Evolutionary conservation across 2,329 filamentous ascomycete genomes (phyloP).

Genomic region (Domatiomyces catenatus): DNA sequence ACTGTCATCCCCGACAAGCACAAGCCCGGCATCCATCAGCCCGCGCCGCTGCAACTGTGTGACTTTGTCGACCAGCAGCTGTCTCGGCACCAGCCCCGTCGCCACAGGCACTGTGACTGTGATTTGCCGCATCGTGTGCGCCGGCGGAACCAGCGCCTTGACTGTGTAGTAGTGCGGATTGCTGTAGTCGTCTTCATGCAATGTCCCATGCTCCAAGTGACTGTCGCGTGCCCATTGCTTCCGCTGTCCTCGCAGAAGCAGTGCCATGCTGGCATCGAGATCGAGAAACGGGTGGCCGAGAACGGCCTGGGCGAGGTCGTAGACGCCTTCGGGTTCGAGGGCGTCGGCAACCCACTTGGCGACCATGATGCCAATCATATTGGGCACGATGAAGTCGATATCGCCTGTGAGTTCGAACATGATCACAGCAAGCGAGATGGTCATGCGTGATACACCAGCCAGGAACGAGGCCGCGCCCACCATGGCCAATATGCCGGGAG

Average conservation of each 20-base stretch:
- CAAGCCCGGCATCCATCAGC: slow-evolving; percentile 42
- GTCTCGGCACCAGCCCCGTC: slow-evolving; percentile 29
- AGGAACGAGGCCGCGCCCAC: slow-evolving; percentile 45
- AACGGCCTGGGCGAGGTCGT: slow-evolving; percentile 44
- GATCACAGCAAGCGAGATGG: slow-evolving; percentile 42
- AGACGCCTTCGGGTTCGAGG: slow-evolving; percentile 39
- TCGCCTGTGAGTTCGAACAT: slow-evolving; percentile 49
- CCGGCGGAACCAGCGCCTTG: slow-evolving; percentile 36
- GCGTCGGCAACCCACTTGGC: slow-evolving; percentile 45
- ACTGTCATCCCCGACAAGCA: slow-evolving; percentile 30
- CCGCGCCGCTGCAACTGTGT: slow-evolving; percentile 33
- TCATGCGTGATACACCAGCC: slow-evolving; percentile 44
- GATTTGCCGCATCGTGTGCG: slow-evolving; percentile 41
- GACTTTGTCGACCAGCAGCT: slow-evolving; percentile 32
- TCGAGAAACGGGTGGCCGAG: slow-evolving; percentile 46
- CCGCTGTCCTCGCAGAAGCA: neutral
- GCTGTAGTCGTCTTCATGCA: slow-evolving; percentile 19
- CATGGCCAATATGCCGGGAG: slow-evolving; percentile 46
- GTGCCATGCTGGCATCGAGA: slow-evolving; percentile 28
- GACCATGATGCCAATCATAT: slow-evolving; percentile 45
- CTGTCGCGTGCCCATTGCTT: neutral
- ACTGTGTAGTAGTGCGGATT: slow-evolving; percentile 28
- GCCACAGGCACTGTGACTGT: slow-evolving; percentile 32
- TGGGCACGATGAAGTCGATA: slow-evolving; percentile 41
- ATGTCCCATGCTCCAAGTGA: neutral